A percentile compares a stretch with the other conserved stretches of the same genome.
Evolutionary conservation across 768 basidiomycete species (phyloP).

Genomic region (Collybia sp.): DNA sequence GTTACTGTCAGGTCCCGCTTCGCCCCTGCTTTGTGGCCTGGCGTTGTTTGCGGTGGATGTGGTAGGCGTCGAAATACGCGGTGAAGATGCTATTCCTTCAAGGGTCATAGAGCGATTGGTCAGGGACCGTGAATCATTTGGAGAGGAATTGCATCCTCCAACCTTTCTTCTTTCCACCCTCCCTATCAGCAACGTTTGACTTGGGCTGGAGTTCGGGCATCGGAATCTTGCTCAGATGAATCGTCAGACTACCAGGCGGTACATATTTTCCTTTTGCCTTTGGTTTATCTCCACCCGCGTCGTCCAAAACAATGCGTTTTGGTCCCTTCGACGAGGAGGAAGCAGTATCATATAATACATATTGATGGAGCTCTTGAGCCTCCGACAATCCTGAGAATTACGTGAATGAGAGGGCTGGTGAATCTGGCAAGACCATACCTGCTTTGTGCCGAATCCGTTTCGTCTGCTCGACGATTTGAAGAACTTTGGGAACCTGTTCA

Average conservation of each 20-base stretch:
- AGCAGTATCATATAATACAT: slow-evolving; percentile 64
- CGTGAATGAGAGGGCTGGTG: slow-evolving; percentile 1
- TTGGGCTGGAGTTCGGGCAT: slow-evolving; percentile 80
- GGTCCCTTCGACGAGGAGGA: slow-evolving; percentile 45
- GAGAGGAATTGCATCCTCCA: slow-evolving; percentile 19
- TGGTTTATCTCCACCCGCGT: slow-evolving; percentile 35
- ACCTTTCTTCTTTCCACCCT: slow-evolving; percentile 29
- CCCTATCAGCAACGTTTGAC: slow-evolving; percentile 8
- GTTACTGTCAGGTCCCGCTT: no score
- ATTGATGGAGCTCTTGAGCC: slow-evolving; percentile 66
- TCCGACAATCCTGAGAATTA: slow-evolving; percentile 35
- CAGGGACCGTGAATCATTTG: background rate
- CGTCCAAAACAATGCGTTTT: slow-evolving; percentile 65
- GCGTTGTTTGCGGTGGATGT: no score
- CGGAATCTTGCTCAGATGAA: slow-evolving; percentile 82
- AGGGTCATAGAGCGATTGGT: no score
- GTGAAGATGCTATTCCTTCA: no score
- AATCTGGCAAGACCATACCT: slow-evolving; percentile 32
- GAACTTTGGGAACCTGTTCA: slow-evolving; percentile 69
- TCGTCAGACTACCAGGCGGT: slow-evolving; percentile 62
- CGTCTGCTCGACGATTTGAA: slow-evolving; percentile 75
- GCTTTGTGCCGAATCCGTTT: slow-evolving; percentile 76
- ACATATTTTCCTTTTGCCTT: slow-evolving; percentile 43
- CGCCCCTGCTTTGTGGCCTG: no score
- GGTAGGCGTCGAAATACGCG: no score